A percentile compares a stretch with the other conserved stretches of the same genome.
These are phyloP conservation scores for Ceratobasidium sp. DNA, from an alignment of 1,284 basidiomycete genomes.

Conservation along the genomic window DNA sequence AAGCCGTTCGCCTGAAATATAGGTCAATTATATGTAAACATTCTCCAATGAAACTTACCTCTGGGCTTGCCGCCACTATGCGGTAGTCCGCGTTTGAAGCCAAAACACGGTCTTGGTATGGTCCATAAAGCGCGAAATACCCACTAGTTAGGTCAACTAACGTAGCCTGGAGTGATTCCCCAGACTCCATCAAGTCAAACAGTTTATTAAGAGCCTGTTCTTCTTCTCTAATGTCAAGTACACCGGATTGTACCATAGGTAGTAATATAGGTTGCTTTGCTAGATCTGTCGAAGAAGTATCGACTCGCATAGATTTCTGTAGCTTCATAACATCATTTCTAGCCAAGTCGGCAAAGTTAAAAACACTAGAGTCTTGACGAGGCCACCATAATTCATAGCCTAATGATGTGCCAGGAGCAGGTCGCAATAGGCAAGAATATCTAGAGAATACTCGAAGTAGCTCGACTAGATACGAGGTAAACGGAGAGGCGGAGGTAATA, in stretches of 20 bases:
- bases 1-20: constrained; percentile 92
- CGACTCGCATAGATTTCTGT: not conserved
- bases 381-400: constrained; percentile 31
- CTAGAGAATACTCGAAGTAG: constrained; percentile 79
- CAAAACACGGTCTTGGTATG: constrained; percentile 85
- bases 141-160: constrained; percentile 86
- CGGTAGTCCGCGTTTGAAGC: constrained; percentile 70
- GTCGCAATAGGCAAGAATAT: constrained; percentile 81
- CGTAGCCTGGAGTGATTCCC: constrained; percentile 22
- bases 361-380: constrained; percentile 18
- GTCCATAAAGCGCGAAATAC: constrained; percentile 90
- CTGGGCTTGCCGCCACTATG: constrained; percentile 89
- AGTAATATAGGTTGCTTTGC: constrained; percentile 66
- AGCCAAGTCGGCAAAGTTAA: constrained; percentile 16
- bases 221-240: constrained; percentile 86
- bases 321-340: not conserved
- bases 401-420: constrained; percentile 53
- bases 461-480: constrained; percentile 87
- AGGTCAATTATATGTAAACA: constrained; percentile 21
- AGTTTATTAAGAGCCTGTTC: constrained; percentile 74
- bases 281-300: not conserved
- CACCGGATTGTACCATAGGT: constrained; percentile 89
- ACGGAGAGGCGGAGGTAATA: constrained; percentile 71
- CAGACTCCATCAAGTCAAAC: constrained; percentile 62
- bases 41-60: constrained; percentile 66